A percentile compares a stretch with the other conserved stretches of the same genome.
These are phyloP conservation scores for Russula olivacea DNA, from an alignment of 768 basidiomycete genomes.

Conservation along the genomic window DNA sequence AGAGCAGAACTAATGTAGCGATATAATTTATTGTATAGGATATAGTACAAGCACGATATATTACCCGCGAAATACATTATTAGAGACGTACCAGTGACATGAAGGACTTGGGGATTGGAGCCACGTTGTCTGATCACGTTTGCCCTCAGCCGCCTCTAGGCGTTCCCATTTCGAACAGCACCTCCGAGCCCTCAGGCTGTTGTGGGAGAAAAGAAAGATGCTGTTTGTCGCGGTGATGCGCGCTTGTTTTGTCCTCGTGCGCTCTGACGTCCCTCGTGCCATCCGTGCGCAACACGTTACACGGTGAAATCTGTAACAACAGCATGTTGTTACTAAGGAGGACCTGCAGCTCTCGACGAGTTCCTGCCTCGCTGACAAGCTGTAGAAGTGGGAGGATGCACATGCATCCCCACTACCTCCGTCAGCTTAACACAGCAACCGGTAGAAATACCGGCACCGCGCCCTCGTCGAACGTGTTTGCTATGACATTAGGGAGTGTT, in stretches of 20 bases:
- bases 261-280: background rate
- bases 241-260: background rate
- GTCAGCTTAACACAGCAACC: background rate
- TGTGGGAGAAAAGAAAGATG: too few species aligned
- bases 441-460: background rate
- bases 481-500: conserved; percentile 4
- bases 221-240: too few species aligned
- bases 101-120: too few species aligned
- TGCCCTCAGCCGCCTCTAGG: background rate
- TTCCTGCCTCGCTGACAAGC: background rate
- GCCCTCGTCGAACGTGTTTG: background rate
- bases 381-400: background rate
- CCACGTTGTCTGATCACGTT: background rate
- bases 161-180: too few species aligned
- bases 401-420: background rate
- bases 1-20: background rate
- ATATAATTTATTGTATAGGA: background rate
- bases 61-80: background rate
- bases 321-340: conserved; percentile 6
- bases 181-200: too few species aligned
- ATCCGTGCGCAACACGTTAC: background rate
- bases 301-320: background rate
- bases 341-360: background rate
- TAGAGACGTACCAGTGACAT: background rate
- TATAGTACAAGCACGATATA: background rate